Evolutionary conservation across 805 yeast species (phyloP).

Genomic region (Candida silvicultrix): DNA sequence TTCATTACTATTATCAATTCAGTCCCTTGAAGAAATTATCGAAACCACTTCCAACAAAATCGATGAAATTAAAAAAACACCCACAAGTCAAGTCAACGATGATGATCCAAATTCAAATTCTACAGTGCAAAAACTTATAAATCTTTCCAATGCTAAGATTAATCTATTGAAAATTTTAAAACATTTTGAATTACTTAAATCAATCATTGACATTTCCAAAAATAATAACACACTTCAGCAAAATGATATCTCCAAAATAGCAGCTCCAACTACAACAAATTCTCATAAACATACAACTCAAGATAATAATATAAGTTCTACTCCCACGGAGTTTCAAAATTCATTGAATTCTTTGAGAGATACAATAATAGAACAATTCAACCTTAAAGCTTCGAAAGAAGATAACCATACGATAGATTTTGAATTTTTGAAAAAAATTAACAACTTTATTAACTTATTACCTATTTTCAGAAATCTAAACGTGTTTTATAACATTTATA

Average conservation of each 20-base stretch:
- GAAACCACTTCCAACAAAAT: slow-evolving; percentile 15
- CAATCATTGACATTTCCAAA: slow-evolving; percentile 25
- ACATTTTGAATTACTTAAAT: slow-evolving; percentile 38
- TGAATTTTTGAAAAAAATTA: slow-evolving; percentile 35
- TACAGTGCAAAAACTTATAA: slow-evolving; percentile 32
- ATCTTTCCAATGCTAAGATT: slow-evolving; percentile 36
- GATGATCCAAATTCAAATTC: slow-evolving; percentile 4
- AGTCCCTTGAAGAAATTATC: slow-evolving; percentile 47
- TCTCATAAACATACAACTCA: slow-evolving; percentile 16
- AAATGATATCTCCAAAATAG: slow-evolving; percentile 9
- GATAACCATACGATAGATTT: slow-evolving; percentile 23
- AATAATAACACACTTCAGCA: not conserved
- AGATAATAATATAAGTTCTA: slow-evolving; percentile 17
- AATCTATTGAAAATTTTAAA: slow-evolving; percentile 41
- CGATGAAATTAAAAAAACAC: slow-evolving; percentile 20
- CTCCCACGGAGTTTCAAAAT: slow-evolving; percentile 26
- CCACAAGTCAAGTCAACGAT: too few species aligned
- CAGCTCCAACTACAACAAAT: slow-evolving; percentile 1
- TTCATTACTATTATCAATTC: slow-evolving; percentile 50
- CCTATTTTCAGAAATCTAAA: slow-evolving; percentile 49
- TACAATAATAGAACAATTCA: slow-evolving; percentile 37
- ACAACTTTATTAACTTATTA: slow-evolving; percentile 39
- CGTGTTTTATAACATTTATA: slow-evolving; percentile 43
- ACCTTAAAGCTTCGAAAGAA: slow-evolving; percentile 17
- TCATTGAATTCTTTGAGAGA: slow-evolving; percentile 41